Conservation (phyloP, 129 eudicot genomes). For the Lactuca saligna region DNA sequence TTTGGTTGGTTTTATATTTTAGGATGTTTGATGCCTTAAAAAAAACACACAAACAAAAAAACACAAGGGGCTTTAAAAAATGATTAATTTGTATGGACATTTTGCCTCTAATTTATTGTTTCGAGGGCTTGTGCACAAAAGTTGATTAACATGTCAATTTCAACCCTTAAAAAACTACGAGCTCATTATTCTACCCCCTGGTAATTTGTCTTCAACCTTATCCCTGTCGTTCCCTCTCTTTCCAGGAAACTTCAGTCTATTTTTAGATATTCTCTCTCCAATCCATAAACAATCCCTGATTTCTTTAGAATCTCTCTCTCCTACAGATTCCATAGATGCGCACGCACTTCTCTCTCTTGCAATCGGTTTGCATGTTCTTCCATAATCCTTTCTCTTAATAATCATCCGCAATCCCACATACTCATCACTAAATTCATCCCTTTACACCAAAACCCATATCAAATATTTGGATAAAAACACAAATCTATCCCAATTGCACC, state of each 20-base stretch:
- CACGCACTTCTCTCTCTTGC: conserved; percentile 9
- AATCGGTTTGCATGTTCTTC: conserved; percentile 8
- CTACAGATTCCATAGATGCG: conserved; percentile 1
- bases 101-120: too few relatives aligned
- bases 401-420: conserved; percentile 20
- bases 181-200: conserved; percentile 1
- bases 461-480: conserved; percentile 10
- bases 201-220: conserved; percentile 5
- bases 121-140: too few relatives aligned
- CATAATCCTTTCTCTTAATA: conserved; percentile 7
- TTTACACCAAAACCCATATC: conserved; percentile 26
- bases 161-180: neutral
- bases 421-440: conserved; percentile 12
- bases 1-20: too few relatives aligned
- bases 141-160: neutral
- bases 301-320: conserved; percentile 13
- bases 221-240: conserved; percentile 21
- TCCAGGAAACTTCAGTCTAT: conserved; percentile 24
- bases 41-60: too few relatives aligned
- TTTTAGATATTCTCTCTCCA: conserved; percentile 19
- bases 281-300: conserved; percentile 4
- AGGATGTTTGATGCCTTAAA: too few relatives aligned
- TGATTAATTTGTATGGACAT: too few relatives aligned
- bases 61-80: too few relatives aligned
- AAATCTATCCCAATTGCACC: conserved; percentile 4